phyloP scores from a whole-genome alignment of 768 basidiomycete species.

The Amyloporia xantha region DNA sequence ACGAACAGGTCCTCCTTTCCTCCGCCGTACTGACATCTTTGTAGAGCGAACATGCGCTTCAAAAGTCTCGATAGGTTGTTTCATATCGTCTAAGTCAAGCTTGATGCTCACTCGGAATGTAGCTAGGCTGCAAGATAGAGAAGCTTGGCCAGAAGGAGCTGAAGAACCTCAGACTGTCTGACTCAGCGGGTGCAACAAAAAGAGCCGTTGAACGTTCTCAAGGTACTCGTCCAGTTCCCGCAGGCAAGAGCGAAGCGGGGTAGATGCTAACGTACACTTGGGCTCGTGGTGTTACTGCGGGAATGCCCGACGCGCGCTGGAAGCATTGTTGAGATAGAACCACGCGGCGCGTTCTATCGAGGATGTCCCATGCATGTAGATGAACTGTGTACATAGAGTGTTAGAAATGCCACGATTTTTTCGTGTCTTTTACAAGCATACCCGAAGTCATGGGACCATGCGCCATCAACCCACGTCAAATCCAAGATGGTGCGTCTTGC shows the following conservation, averaged over 20 bases:
- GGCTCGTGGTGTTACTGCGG: too few relatives aligned
- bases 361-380: too few relatives aligned
- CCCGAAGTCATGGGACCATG: too few relatives aligned
- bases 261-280: neutral
- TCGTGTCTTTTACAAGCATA: too few relatives aligned
- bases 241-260: slow-evolving; percentile 25
- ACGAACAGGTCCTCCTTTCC: slow-evolving; percentile 34
- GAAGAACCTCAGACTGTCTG: slow-evolving; percentile 59
- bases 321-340: too few relatives aligned
- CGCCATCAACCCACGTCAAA: too few relatives aligned
- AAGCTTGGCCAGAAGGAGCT: slow-evolving; percentile 56
- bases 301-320: too few relatives aligned
- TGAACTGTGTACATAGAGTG: too few relatives aligned
- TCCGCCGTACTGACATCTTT: slow-evolving; percentile 6
- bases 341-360: too few relatives aligned
- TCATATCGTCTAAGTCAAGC: neutral
- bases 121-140: slow-evolving; percentile 72
- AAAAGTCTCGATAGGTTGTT: slow-evolving; percentile 66
- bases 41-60: slow-evolving; percentile 63
- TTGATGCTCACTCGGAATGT: slow-evolving; percentile 4
- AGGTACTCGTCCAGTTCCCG: slow-evolving; percentile 77
- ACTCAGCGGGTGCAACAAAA: slow-evolving; percentile 55
- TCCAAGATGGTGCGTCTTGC: too few relatives aligned
- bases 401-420: too few relatives aligned
- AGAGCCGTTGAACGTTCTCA: slow-evolving; percentile 72